Conservation (phyloP, 306 rosid genomes). For the Dalbergia cultrata region DNA sequence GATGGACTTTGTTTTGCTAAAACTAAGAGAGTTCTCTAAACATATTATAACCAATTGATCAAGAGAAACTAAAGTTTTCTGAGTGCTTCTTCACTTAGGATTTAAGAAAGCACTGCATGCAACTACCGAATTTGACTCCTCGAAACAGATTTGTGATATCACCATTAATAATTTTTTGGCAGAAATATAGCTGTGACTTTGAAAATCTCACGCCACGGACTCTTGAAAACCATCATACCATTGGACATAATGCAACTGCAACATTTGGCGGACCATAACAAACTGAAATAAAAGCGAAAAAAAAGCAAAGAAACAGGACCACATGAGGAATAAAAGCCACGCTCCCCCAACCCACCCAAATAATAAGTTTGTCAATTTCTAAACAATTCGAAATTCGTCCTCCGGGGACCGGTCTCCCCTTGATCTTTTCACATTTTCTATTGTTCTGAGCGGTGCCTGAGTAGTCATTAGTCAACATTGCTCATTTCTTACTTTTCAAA, state of each 20-base stretch:
- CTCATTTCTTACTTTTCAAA: constrained; percentile 31
- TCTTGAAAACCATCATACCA: constrained; percentile 48
- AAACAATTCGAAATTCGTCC: not conserved
- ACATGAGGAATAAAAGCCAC: constrained; percentile 27
- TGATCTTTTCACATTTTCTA: constrained; percentile 38
- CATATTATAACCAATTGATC: not conserved
- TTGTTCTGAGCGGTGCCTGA: constrained; percentile 14
- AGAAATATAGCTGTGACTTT: constrained; percentile 44
- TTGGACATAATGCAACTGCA: constrained; percentile 39
- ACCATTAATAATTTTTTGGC: constrained; percentile 27
- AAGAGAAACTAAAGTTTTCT: not conserved
- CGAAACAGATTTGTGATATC: constrained; percentile 37
- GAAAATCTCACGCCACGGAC: constrained; percentile 36
- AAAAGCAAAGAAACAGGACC: constrained; percentile 45
- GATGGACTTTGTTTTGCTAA: not conserved
- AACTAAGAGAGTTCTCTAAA: not conserved
- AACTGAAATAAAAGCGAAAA: constrained; percentile 35
- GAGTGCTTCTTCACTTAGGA: not conserved
- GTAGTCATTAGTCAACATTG: constrained; percentile 25
- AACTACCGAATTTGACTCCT: constrained; percentile 25
- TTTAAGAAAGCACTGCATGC: constrained; percentile 30
- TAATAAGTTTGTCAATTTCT: constrained; percentile 32
- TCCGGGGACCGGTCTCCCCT: constrained; percentile 21
- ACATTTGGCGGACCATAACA: constrained; percentile 38
- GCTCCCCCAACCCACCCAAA: not conserved